These are phyloP conservation scores for Jatropha multifida DNA, from an alignment of 441 rosid genomes.

Conservation along the genomic window DNA sequence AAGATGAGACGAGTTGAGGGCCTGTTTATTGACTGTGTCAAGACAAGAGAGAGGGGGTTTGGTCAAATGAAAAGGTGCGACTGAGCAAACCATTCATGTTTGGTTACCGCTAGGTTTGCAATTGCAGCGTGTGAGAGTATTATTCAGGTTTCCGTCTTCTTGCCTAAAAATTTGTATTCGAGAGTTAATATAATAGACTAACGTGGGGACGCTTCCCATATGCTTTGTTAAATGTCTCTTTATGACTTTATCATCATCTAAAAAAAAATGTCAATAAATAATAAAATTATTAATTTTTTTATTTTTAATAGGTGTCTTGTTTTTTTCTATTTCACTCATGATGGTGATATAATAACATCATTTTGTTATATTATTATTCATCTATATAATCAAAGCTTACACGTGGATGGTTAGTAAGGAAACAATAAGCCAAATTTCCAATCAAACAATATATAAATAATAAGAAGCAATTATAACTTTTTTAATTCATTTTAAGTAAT, in stretches of 20 bases:
- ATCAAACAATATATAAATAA: no score
- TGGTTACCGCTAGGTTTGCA: background rate
- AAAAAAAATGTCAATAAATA: no score
- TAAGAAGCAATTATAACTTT: no score
- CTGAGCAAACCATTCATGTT: slow-evolving; percentile 13
- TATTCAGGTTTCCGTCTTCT: background rate
- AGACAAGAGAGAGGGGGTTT: background rate
- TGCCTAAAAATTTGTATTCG: background rate
- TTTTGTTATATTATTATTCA: no score
- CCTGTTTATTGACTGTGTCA: slow-evolving; percentile 9
- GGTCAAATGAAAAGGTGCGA: slow-evolving; percentile 10
- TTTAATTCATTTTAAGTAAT: no score
- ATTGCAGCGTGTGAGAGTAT: background rate
- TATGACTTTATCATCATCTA: background rate
- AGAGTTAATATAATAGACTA: no score
- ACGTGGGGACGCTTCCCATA: background rate
- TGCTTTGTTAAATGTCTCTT: background rate
- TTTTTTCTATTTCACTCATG: no score
- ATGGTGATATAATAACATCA: no score
- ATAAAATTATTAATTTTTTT: no score
- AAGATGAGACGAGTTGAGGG: background rate
- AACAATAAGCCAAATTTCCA: no score
- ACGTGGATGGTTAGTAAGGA: no score
- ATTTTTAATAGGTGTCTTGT: background rate
- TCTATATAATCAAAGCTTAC: no score